These are phyloP conservation scores for Nicotiana rustica DNA, from an alignment of 305 asterid genomes.

Conservation along the genomic window DNA sequence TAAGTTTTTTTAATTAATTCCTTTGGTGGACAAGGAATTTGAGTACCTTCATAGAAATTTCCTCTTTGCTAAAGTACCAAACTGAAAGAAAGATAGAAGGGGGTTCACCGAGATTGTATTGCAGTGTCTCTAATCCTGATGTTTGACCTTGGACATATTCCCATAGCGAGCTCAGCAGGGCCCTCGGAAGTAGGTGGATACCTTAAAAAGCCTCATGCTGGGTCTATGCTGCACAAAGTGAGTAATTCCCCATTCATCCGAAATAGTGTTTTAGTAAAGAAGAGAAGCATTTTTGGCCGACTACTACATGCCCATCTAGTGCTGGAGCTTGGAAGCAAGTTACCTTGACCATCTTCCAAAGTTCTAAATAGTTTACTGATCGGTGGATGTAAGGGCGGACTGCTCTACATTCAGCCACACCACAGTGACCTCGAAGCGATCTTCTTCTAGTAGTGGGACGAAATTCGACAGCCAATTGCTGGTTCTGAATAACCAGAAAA, in stretches of 20 bases:
- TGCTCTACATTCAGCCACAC: too few species aligned
- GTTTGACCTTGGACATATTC: slow-evolving; percentile 10
- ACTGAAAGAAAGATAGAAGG: slow-evolving; percentile 19
- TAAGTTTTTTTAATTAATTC: neutral
- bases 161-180: neutral
- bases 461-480: too few species aligned
- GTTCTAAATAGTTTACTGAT: too few species aligned
- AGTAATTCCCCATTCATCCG: too few species aligned
- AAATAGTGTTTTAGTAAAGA: too few species aligned
- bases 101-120: neutral
- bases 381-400: too few species aligned
- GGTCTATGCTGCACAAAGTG: neutral
- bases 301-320: too few species aligned
- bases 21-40: neutral
- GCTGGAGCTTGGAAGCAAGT: too few species aligned
- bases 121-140: slow-evolving; percentile 2
- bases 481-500: neutral
- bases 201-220: slow-evolving; percentile 18
- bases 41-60: slow-evolving; percentile 15
- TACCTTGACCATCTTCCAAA: too few species aligned
- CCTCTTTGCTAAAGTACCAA: slow-evolving; percentile 25
- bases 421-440: too few species aligned
- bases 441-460: too few species aligned
- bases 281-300: too few species aligned
- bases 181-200: neutral